These are phyloP conservation scores for Epicoccum sorghinum DNA, from an alignment of 2,329 filamentous ascomycete genomes.

Conservation along the genomic window DNA sequence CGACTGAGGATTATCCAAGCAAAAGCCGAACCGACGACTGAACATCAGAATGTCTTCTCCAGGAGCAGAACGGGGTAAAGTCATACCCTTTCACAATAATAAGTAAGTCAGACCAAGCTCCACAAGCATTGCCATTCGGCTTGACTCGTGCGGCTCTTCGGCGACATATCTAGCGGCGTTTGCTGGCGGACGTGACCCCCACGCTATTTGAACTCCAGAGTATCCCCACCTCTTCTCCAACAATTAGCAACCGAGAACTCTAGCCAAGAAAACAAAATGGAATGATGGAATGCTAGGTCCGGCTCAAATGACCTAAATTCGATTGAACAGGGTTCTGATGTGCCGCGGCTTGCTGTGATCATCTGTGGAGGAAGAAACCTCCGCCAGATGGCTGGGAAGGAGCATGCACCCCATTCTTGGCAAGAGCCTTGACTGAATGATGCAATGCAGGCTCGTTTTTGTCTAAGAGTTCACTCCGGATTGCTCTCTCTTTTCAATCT, in stretches of 20 bases:
- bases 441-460: neutral
- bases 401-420: neutral
- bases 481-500: too few species aligned
- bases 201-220: slow-evolving; percentile 8
- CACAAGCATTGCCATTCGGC: slow-evolving; percentile 3
- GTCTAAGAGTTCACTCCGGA: too few species aligned
- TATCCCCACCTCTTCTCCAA: slow-evolving; percentile 10
- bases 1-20: too few species aligned
- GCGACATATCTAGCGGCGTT: slow-evolving; percentile 3
- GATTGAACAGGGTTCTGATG: neutral
- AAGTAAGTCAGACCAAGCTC: neutral
- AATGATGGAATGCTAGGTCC: neutral
- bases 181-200: slow-evolving; percentile 4
- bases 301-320: neutral
- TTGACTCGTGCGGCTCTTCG: slow-evolving; percentile 12
- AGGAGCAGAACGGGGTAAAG: neutral
- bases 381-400: neutral
- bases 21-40: too few species aligned
- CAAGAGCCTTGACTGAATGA: neutral
- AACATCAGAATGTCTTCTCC: too few species aligned
- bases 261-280: slow-evolving; percentile 12
- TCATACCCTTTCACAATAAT: neutral
- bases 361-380: neutral
- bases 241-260: slow-evolving; percentile 4
- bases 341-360: slow-evolving; percentile 3